A percentile compares a stretch with the other conserved stretches of the same genome.
These are phyloP conservation scores for Pouteria glomerata DNA, from an alignment of 148 eudicot genomes.

Conservation along the genomic window DNA sequence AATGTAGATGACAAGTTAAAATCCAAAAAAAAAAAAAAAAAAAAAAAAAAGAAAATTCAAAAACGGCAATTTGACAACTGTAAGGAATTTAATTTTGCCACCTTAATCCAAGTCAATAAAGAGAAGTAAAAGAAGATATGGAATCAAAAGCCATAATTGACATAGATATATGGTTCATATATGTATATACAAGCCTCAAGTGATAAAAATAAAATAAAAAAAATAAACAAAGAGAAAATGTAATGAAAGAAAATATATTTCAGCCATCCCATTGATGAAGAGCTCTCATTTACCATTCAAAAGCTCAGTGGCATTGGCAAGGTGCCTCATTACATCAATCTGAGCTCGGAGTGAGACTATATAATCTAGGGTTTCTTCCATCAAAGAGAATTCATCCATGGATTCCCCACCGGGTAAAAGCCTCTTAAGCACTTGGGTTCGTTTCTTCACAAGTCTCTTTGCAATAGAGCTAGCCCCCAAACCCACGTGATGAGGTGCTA, in stretches of 20 bases:
- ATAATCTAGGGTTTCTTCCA: conserved; percentile 79
- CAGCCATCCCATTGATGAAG: background rate
- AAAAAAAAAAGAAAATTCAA: background rate
- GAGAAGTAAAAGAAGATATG: background rate
- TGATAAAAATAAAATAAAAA: background rate
- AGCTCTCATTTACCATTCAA: conserved; percentile 9
- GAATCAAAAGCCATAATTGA: background rate
- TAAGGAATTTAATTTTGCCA: background rate
- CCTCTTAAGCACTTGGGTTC: conserved; percentile 53
- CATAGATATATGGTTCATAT: background rate
- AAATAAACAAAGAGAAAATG: background rate
- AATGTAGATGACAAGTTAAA: background rate
- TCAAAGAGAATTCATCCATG: conserved; percentile 51
- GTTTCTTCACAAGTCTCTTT: conserved; percentile 49
- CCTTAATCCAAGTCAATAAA: background rate
- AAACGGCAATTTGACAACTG: background rate
- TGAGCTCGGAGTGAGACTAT: conserved; percentile 53
- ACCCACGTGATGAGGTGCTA: conserved; percentile 2
- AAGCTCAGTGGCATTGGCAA: conserved; percentile 38
- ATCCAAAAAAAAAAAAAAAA: background rate
- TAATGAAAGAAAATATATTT: background rate
- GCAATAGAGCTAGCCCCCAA: conserved; percentile 32
- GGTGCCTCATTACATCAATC: conserved; percentile 65
- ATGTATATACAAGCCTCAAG: background rate
- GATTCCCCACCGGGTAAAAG: conserved; percentile 69